Conservation (phyloP, 2,329 filamentous ascomycete species). For the Aspergillus japonicus region DNA sequence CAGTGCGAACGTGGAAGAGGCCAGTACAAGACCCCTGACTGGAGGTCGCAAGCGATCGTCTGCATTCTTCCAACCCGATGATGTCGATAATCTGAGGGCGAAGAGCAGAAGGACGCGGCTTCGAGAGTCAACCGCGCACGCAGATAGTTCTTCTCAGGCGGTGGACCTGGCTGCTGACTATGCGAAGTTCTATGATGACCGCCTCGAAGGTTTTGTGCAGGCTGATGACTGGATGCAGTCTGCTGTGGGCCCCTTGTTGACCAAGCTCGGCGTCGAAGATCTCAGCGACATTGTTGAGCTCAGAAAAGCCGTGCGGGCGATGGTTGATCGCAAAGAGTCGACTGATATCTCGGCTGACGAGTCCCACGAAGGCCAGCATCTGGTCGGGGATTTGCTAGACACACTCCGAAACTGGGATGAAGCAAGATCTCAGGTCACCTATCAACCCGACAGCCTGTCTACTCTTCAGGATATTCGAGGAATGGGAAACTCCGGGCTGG, state of each 20-base stretch:
- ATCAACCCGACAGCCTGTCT: conserved; percentile 51
- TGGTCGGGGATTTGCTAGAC: conserved; percentile 47
- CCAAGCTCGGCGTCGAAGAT: conserved; percentile 50
- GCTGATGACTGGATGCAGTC: conserved; percentile 60
- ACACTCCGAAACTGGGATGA: conserved; percentile 47
- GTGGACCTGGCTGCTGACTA: conserved; percentile 53
- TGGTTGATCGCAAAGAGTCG: conserved; percentile 18
- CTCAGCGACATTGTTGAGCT: conserved; percentile 45
- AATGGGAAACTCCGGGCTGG: conserved; percentile 49
- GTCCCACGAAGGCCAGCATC: conserved; percentile 26
- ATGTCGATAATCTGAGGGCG: conserved; percentile 56
- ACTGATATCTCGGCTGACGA: conserved; percentile 16
- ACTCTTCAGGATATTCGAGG: conserved; percentile 50
- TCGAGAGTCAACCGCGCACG: conserved; percentile 56
- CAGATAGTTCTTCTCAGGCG: conserved; percentile 36
- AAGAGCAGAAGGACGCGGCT: conserved; percentile 63
- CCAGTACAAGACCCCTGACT: conserved; percentile 36
- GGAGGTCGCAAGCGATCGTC: conserved; percentile 59
- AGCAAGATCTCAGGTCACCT: conserved; percentile 43
- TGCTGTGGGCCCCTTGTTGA: conserved; percentile 53
- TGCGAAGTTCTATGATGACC: conserved; percentile 55
- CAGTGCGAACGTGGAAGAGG: conserved; percentile 25
- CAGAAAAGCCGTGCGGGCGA: conserved; percentile 28
- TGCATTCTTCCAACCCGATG: conserved; percentile 59
- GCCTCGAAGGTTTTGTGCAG: conserved; percentile 52